phyloP scores from a whole-genome alignment of 768 basidiomycete species.

The Fomitopsis serialis region DNA sequence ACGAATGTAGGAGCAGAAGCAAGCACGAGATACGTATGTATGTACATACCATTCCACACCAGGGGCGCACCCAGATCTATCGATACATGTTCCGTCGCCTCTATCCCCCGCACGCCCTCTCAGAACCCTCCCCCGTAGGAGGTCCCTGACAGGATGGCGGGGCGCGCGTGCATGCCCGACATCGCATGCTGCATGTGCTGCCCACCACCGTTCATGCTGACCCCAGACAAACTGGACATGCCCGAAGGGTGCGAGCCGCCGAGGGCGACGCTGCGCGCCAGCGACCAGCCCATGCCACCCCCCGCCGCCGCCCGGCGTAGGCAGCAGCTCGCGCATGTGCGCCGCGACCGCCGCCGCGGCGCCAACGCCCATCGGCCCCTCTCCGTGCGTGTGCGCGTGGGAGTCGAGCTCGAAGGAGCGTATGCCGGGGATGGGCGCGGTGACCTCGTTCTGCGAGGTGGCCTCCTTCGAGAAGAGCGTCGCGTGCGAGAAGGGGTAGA shows the following conservation, averaged over 20 bases:
- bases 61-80: neutral
- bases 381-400: neutral
- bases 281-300: no score
- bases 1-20: no score
- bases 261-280: no score
- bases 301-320: no score
- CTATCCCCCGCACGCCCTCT: neutral
- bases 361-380: neutral
- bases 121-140: slow-evolving; percentile 1
- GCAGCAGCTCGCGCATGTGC: no score
- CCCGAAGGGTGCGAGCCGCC: no score
- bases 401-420: slow-evolving; percentile 12
- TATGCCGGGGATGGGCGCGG: slow-evolving; percentile 21
- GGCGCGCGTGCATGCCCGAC: neutral
- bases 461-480: slow-evolving; percentile 20
- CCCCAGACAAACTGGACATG: no score
- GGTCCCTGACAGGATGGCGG: neutral
- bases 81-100: neutral
- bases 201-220: neutral
- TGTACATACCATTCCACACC: no score
- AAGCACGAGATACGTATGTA: no score
- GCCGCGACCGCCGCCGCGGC: no score
- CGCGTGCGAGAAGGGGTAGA: slow-evolving; percentile 67
- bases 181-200: neutral
- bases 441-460: slow-evolving; percentile 10